Conservation (phyloP, 2,329 filamentous ascomycete species). For the Aspergillus novofumigatus region DNA sequence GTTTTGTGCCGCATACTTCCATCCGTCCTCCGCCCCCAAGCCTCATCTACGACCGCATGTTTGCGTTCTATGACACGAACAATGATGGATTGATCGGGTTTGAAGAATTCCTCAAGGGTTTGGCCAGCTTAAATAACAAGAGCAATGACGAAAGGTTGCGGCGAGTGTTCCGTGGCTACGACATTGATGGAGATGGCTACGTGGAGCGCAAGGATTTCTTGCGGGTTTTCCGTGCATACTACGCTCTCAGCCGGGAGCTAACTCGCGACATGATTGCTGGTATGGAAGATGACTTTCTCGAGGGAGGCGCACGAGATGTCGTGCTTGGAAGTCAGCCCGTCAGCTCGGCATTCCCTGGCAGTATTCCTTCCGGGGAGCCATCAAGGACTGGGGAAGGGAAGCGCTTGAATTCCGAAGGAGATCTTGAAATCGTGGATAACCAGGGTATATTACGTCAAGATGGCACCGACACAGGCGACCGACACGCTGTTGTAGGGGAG, state of each 20-base stretch:
- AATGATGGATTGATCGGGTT: constrained; percentile 86
- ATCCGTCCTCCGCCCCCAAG: constrained; percentile 74
- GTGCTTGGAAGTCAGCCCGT: constrained; percentile 71
- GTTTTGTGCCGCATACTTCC: constrained; percentile 81
- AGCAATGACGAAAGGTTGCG: constrained; percentile 62
- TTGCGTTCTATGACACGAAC: constrained; percentile 92
- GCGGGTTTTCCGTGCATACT: constrained; percentile 88
- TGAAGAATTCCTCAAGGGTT: constrained; percentile 79
- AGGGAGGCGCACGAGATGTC: constrained; percentile 70
- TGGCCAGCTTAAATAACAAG: constrained; percentile 61
- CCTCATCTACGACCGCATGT: constrained; percentile 92
- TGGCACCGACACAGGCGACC: constrained; percentile 56
- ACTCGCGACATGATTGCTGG: constrained; percentile 77
- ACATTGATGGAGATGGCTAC: constrained; percentile 82
- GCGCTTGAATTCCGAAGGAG: constrained; percentile 57
- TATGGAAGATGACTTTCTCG: constrained; percentile 72
- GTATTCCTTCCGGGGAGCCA: constrained; percentile 60
- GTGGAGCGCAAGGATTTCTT: constrained; percentile 84
- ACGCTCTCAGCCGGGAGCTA: constrained; percentile 83
- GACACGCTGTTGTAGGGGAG: constrained; percentile 57
- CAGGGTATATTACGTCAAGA: constrained; percentile 58
- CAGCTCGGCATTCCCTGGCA: constrained; percentile 71
- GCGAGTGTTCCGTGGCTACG: constrained; percentile 82
- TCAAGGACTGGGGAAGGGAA: constrained; percentile 65
- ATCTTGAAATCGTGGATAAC: constrained; percentile 60